Conservation (phyloP, 768 basidiomycete genomes). For the Termitomyces heimii region DNA sequence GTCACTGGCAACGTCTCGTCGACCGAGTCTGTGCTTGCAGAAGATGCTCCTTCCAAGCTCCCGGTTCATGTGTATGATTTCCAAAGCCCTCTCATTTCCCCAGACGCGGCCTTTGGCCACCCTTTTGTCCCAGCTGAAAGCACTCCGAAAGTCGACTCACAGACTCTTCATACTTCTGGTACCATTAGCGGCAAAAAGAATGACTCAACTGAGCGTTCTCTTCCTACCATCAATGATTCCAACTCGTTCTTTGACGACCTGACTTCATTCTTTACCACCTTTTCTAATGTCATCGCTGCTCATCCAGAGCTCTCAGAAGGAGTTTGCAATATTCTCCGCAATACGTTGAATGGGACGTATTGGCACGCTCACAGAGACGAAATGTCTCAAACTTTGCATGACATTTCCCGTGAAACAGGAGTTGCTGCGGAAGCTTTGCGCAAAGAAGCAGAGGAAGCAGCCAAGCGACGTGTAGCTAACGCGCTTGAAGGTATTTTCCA, state of each 20-base stretch:
- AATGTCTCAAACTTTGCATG: constrained; percentile 51
- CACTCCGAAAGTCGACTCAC: constrained; percentile 25
- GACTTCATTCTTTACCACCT: constrained; percentile 49
- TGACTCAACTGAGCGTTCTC: constrained; percentile 37
- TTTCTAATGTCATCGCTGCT: constrained; percentile 48
- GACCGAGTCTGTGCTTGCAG: constrained; percentile 33
- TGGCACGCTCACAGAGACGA: constrained; percentile 61
- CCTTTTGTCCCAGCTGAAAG: constrained; percentile 24
- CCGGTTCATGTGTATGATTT: constrained; percentile 55
- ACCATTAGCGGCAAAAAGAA: neutral
- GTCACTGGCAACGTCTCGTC: constrained; percentile 28
- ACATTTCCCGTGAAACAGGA: constrained; percentile 41
- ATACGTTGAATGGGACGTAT: constrained; percentile 60
- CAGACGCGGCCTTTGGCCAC: neutral
- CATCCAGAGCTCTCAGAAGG: constrained; percentile 72
- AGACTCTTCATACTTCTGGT: constrained; percentile 9
- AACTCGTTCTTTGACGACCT: constrained; percentile 58
- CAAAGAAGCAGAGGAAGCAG: constrained; percentile 55
- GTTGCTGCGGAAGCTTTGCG: constrained; percentile 39
- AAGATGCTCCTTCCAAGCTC: constrained; percentile 45
- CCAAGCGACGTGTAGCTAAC: constrained; percentile 56
- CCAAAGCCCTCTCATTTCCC: constrained; percentile 5
- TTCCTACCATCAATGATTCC: constrained; percentile 37
- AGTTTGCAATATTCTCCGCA: constrained; percentile 56
- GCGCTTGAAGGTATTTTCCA: constrained; percentile 56